A percentile compares a stretch with the other conserved stretches of the same genome.
These are phyloP conservation scores for Helminthosporium solani DNA, from an alignment of 2,329 filamentous ascomycete genomes.

Conservation along the genomic window DNA sequence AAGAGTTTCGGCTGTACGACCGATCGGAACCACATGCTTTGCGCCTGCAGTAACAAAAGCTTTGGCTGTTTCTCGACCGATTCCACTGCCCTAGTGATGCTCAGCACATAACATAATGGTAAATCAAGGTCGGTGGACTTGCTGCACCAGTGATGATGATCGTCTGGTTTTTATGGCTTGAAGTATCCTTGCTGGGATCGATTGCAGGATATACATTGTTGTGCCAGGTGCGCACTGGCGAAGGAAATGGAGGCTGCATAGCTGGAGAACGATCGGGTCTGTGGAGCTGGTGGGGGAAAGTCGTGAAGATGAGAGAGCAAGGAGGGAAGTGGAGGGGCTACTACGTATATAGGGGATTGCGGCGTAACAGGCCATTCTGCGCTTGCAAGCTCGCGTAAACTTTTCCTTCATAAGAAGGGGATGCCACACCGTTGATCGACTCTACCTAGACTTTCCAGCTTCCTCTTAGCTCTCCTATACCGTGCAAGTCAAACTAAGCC, in stretches of 20 bases:
- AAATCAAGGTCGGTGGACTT: background rate
- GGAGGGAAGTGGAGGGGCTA: too few species aligned
- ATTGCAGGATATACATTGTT: constrained; percentile 10
- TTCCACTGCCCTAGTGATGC: constrained; percentile 40
- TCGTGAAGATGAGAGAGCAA: too few species aligned
- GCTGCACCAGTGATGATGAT: constrained; percentile 23
- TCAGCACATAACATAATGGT: background rate
- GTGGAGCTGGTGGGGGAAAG: too few species aligned
- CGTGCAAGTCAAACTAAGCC: too few species aligned
- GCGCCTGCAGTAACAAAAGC: constrained; percentile 47
- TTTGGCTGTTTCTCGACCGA: constrained; percentile 44
- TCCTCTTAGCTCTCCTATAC: too few species aligned
- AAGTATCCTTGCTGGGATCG: constrained; percentile 14
- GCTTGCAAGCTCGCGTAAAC: too few species aligned
- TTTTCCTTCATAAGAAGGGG: too few species aligned
- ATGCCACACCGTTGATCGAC: too few species aligned
- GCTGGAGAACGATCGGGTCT: too few species aligned
- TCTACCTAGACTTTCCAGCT: too few species aligned
- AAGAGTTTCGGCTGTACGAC: constrained; percentile 27
- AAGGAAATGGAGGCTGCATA: constrained; percentile 12
- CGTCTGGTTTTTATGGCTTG: constrained; percentile 17
- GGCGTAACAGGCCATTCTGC: too few species aligned
- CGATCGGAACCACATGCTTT: constrained; percentile 43
- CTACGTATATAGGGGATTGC: too few species aligned
- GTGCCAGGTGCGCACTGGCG: constrained; percentile 10